phyloP scores from a whole-genome alignment of 202 grass and related monocot species.

The Musa balbisiana region DNA sequence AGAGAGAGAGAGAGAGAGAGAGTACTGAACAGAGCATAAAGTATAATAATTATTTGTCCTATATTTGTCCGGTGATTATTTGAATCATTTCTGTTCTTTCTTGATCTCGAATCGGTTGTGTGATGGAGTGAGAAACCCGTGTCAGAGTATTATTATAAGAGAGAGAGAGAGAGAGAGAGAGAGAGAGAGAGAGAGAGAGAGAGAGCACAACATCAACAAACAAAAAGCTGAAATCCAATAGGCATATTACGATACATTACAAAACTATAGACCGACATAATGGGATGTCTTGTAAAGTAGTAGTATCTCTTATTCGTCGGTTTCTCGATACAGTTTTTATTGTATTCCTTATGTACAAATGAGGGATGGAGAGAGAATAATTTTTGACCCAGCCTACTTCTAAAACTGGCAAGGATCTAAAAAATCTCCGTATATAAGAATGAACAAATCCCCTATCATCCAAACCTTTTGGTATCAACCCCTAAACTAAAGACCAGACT shows the following conservation, averaged over 20 bases:
- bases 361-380: constrained; percentile 16
- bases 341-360: constrained; percentile 26
- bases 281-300: too few species aligned
- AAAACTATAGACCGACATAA: too few species aligned
- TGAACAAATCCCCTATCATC: background rate
- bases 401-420: constrained; percentile 2
- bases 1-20: background rate
- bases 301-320: constrained; percentile 1
- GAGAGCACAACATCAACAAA: too few species aligned
- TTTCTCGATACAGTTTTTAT: constrained; percentile 2
- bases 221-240: too few species aligned
- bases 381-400: background rate
- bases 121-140: too few species aligned
- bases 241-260: too few species aligned
- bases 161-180: too few species aligned
- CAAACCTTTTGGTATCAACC: too few species aligned
- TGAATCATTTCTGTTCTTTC: too few species aligned
- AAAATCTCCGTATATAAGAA: background rate
- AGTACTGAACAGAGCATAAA: background rate
- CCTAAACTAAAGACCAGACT: background rate
- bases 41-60: background rate
- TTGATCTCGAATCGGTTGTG: too few species aligned
- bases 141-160: too few species aligned
- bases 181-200: too few species aligned
- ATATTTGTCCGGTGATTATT: background rate